Percentiles rank a stretch among this genome's conserved stretches.
Conservation (phyloP, 148 eudicot genomes). For the Cornus suecica region DNA sequence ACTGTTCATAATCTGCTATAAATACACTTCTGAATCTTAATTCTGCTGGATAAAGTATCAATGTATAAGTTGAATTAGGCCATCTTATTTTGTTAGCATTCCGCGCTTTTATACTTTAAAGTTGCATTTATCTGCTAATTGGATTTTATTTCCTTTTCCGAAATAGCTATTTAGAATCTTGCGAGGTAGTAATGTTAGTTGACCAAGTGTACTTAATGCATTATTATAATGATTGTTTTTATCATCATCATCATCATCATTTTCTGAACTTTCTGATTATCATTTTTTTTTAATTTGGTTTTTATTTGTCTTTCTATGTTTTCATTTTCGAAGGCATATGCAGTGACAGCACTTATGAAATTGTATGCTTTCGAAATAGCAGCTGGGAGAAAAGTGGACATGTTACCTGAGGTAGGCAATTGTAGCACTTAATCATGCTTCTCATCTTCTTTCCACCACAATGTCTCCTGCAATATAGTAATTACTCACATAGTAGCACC, state of each 20-base stretch:
- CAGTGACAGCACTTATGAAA: slow-evolving; percentile 86
- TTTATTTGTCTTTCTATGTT: background rate
- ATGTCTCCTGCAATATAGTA: background rate
- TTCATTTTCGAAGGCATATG: slow-evolving; percentile 68
- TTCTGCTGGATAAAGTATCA: background rate
- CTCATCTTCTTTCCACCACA: background rate
- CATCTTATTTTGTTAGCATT: too few relatives aligned
- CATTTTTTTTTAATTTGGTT: background rate
- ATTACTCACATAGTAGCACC: background rate
- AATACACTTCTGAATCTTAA: background rate
- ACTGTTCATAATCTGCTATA: background rate
- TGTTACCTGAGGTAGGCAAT: slow-evolving; percentile 79
- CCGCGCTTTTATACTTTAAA: background rate
- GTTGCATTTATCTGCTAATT: background rate
- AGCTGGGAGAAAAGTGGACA: slow-evolving; percentile 78
- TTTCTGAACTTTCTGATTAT: background rate
- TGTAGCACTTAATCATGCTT: background rate
- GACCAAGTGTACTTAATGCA: too few relatives aligned
- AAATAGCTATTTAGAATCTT: too few relatives aligned
- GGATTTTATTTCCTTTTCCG: too few relatives aligned
- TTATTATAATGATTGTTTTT: too few relatives aligned
- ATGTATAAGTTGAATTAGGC: background rate
- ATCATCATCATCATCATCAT: too few relatives aligned
- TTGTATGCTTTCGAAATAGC: slow-evolving; percentile 85
- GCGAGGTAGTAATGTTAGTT: too few relatives aligned